phyloP scores from a whole-genome alignment of 75 land plant species.

The Adiantum capillusveneris region DNA sequence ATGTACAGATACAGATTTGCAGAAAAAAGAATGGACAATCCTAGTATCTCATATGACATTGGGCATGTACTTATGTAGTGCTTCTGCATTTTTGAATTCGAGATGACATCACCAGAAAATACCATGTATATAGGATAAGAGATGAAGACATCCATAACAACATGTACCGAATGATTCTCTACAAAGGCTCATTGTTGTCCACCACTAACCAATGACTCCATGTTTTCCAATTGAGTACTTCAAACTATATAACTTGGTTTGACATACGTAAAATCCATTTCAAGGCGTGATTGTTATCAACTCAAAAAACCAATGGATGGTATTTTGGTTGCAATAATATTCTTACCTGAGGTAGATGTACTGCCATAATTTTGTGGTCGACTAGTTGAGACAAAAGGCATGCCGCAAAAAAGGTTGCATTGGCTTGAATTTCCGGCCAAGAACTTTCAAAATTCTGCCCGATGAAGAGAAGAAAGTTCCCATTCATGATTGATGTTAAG shows the following conservation, averaged over 20 bases:
- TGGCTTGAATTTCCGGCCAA: constrained; percentile 88
- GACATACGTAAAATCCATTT: too few species aligned
- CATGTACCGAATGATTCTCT: too few species aligned
- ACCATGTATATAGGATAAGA: too few species aligned
- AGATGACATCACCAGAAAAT: too few species aligned
- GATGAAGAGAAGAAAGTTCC: background rate
- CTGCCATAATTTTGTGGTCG: constrained; percentile 48
- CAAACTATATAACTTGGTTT: too few species aligned
- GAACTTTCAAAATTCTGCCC: constrained; percentile 85
- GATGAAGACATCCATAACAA: too few species aligned
- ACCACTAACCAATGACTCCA: too few species aligned
- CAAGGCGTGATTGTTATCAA: background rate
- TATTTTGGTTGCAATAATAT: background rate
- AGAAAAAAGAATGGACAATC: too few species aligned
- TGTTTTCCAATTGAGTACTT: too few species aligned
- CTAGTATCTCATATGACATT: background rate
- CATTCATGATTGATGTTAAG: background rate
- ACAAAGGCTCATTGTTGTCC: too few species aligned
- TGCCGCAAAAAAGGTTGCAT: constrained; percentile 74
- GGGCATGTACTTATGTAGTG: background rate
- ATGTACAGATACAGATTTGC: too few species aligned
- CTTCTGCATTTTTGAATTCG: too few species aligned
- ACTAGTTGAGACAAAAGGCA: constrained; percentile 53
- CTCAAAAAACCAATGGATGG: background rate
- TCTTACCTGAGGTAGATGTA: constrained; percentile 58